Evolutionary conservation across 2,329 filamentous ascomycete genomes (phyloP).

Genomic region (Exophiala aquamarina): DNA sequence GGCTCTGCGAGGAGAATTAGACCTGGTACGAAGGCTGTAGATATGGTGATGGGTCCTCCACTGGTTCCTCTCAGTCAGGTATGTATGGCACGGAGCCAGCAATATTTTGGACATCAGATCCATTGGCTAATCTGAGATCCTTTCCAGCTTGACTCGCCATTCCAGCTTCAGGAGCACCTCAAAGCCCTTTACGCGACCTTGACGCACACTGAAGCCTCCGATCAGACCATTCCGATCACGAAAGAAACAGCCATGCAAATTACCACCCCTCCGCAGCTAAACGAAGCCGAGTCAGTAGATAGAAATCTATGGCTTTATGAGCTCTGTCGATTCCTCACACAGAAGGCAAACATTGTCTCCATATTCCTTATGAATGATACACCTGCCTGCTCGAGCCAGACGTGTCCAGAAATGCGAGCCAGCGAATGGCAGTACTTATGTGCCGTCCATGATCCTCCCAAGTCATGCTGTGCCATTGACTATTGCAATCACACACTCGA

Average conservation of each 20-base stretch:
- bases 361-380: slow-evolving; percentile 89
- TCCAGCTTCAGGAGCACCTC: slow-evolving; percentile 95
- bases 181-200: slow-evolving; percentile 85
- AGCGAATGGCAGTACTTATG: slow-evolving; percentile 99
- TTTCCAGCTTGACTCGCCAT: slow-evolving; percentile 85
- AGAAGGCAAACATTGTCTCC: slow-evolving; percentile 90
- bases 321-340: slow-evolving; percentile 91
- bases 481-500: slow-evolving; percentile 99
- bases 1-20: slow-evolving; percentile 82
- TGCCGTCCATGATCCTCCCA: slow-evolving; percentile 93
- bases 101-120: not conserved
- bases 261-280: slow-evolving; percentile 69
- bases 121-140: too few relatives aligned
- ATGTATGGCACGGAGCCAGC: slow-evolving; percentile 33
- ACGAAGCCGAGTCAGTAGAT: slow-evolving; percentile 56
- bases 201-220: slow-evolving; percentile 58
- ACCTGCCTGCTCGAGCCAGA: slow-evolving; percentile 82
- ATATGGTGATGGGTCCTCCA: slow-evolving; percentile 91
- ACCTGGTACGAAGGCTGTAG: slow-evolving; percentile 83
- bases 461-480: slow-evolving; percentile 96
- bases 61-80: slow-evolving; percentile 83
- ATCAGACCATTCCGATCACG: slow-evolving; percentile 69
- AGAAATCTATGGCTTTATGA: slow-evolving; percentile 95
- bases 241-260: slow-evolving; percentile 73
- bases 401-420: slow-evolving; percentile 97